Percentiles rank a stretch among this genome's conserved stretches.
These are phyloP conservation scores for Podaxis sp. DNA, from an alignment of 768 basidiomycete genomes.

Conservation along the genomic window DNA sequence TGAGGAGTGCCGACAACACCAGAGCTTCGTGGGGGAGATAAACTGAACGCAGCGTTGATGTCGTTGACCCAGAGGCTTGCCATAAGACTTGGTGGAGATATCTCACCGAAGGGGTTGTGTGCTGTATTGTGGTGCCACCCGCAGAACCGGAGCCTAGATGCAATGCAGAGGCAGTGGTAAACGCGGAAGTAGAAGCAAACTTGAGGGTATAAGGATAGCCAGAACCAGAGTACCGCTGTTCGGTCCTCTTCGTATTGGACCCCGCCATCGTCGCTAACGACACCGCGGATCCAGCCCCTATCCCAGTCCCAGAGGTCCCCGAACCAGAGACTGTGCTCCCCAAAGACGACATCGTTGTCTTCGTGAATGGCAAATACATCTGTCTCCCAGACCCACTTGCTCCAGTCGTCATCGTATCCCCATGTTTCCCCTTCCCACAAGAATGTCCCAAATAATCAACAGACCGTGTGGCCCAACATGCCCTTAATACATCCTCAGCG, in stretches of 20 bases:
- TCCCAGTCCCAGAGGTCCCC: neutral
- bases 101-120: slow-evolving; percentile 36
- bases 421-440: slow-evolving; percentile 14
- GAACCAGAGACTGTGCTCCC: neutral
- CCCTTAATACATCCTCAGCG: slow-evolving; percentile 53
- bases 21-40: slow-evolving; percentile 56
- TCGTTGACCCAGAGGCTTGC: slow-evolving; percentile 38
- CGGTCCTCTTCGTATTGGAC: neutral
- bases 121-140: neutral
- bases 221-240: neutral
- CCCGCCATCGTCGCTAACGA: neutral
- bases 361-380: neutral
- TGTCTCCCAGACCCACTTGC: slow-evolving; percentile 19
- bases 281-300: neutral
- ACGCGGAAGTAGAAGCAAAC: neutral
- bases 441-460: slow-evolving; percentile 29
- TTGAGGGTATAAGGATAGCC: neutral
- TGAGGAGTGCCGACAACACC: slow-evolving; percentile 57
- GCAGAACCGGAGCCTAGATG: slow-evolving; percentile 38
- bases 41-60: slow-evolving; percentile 25
- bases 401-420: slow-evolving; percentile 21
- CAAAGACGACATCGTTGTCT: slow-evolving; percentile 6
- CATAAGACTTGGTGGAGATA: slow-evolving; percentile 47
- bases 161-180: slow-evolving; percentile 32
- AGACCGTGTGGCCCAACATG: slow-evolving; percentile 55